Evolutionary conservation across 1,284 basidiomycete species (phyloP).

Genomic region (Anthracocystis panici-leucophaei): DNA sequence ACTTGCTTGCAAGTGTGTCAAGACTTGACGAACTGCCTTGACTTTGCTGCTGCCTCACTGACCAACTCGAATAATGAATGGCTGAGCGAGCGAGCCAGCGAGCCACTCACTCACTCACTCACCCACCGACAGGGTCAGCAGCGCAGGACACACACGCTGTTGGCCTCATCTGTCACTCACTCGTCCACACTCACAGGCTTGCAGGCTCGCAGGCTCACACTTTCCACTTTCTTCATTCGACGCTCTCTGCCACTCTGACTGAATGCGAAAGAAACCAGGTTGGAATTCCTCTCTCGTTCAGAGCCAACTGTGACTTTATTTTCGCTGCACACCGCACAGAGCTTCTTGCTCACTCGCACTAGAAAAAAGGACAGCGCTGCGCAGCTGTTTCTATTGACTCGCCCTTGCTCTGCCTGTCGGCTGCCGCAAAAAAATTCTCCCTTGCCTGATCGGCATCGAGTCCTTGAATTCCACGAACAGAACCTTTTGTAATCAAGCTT

Average conservation of each 20-base stretch:
- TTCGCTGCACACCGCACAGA: background rate
- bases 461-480: background rate
- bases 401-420: background rate
- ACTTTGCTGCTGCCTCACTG: constrained; percentile 19
- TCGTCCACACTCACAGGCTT: constrained; percentile 7
- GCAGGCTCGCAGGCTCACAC: background rate
- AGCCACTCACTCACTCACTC: background rate
- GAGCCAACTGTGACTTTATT: background rate
- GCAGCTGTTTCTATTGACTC: background rate
- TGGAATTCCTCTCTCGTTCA: constrained; percentile 2
- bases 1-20: constrained; percentile 2
- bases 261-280: constrained; percentile 1
- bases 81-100: constrained; percentile 10
- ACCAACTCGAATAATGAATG: constrained; percentile 5
- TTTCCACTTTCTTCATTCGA: background rate
- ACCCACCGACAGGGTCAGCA: constrained; percentile 23
- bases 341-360: constrained; percentile 1
- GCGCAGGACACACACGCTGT: constrained; percentile 4
- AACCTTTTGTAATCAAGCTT: background rate
- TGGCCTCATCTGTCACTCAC: background rate
- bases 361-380: background rate
- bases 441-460: background rate
- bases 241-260: background rate
- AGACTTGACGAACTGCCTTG: constrained; percentile 12
- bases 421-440: background rate